Evolutionary conservation across 2,329 filamentous ascomycete species (phyloP).

Genomic region (Trichoderma brevicompactum): DNA sequence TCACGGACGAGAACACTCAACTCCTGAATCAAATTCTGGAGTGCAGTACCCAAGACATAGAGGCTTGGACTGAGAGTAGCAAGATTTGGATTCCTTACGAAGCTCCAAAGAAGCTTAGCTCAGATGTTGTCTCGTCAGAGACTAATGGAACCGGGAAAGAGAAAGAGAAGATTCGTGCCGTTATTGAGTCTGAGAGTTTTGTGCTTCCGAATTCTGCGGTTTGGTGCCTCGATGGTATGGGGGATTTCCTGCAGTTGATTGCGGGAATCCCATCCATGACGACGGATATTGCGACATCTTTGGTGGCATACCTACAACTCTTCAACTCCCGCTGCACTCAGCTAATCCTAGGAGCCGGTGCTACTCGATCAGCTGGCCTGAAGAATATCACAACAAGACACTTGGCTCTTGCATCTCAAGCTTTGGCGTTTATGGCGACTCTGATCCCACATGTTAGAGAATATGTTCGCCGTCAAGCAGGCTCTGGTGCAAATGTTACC

Average conservation of each 20-base stretch:
- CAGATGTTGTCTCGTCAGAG: conserved; percentile 44
- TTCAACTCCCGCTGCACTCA: conserved; percentile 98
- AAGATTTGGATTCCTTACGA: conserved; percentile 61
- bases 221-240: conserved; percentile 78
- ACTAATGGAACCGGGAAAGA: conserved; percentile 60
- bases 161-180: conserved; percentile 72
- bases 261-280: conserved; percentile 88
- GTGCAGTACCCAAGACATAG: conserved; percentile 71
- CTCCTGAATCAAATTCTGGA: conserved; percentile 68
- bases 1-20: conserved; percentile 63
- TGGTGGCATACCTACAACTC: conserved; percentile 85
- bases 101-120: conserved; percentile 44
- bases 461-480: conserved; percentile 79
- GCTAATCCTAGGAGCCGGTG: conserved; percentile 91
- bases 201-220: conserved; percentile 84
- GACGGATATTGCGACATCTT: conserved; percentile 74
- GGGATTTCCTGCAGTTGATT: conserved; percentile 81
- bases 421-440: conserved; percentile 82
- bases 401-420: conserved; percentile 87
- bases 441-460: conserved; percentile 90
- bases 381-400: conserved; percentile 98
- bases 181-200: conserved; percentile 83
- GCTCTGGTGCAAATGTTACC: conserved; percentile 56
- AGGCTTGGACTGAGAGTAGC: conserved; percentile 65
- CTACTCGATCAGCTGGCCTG: conserved; percentile 82